Evolutionary conservation across 106 monocot species (phyloP), one percentile per base, ranked within the genome.

Genomic region (Posidonia australis): DNA sequence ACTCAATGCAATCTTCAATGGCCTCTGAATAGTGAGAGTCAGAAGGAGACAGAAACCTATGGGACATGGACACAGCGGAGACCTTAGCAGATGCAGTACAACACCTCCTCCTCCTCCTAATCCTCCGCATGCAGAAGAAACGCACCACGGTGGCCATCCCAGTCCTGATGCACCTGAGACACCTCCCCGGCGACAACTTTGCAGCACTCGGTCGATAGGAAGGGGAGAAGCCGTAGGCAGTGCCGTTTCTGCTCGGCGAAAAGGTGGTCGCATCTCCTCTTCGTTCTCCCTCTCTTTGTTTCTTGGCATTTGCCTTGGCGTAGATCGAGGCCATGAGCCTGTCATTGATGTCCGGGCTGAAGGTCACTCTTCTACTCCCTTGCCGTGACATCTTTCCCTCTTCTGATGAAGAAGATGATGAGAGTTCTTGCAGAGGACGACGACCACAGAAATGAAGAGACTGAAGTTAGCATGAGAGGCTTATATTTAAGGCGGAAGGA

Each of bases 1-100:
- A 60, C 31, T 60, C 59, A 60, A 60, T 60, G 14, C 59, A 60
- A 13, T 60, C 59, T 22, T 60, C 59, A 32, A 60, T 60, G 59
- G 59, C 59, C n/a, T 60, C 59, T 1, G 59, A 60, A 28, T 60
- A 60, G 55, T 60, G 59, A 1, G 59, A 60, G 59, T 60, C 59
- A 5, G 13, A 18, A 16, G 16, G 31, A 29, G 28, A 32, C 31
- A 18, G 20, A n/a, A 17, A 17, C 59, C 31, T n/a, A 36, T 36
- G 36, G 17, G 31, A 14, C 2, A 30, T 5, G 30, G 28, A 11
- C 30, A 5, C 10, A 5, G 14, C n/a, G 10, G 31, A 60, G 14
- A 60, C 59, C 14, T 32, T 60, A 60, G 59, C 59, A 9, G 59
- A 17, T 1, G 59, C 10, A 13, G 59, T 17, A 32, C 9, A 36